phyloP scores from a whole-genome alignment of 495 filamentous ascomycete species.

The Diplogelasinospora grovesii region DNA sequence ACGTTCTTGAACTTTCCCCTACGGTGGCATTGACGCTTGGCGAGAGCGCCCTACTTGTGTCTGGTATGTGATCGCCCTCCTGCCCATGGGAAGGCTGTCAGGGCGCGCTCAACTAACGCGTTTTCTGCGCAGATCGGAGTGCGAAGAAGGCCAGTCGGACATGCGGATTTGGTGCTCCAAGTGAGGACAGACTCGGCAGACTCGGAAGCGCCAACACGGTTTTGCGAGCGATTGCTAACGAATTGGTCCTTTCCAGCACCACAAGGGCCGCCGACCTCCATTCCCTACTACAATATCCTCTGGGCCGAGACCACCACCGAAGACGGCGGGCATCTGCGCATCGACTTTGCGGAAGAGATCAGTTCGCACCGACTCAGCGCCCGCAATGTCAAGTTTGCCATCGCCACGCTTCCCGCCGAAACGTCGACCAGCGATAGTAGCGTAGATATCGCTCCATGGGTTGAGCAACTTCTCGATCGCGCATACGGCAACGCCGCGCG shows the following conservation, averaged over 20 bases:
- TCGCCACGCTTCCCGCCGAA: conserved; percentile 6
- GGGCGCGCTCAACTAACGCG: background rate
- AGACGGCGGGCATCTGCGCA: conserved; percentile 51
- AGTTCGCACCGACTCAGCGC: conserved; percentile 15
- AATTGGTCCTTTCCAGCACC: conserved; percentile 6
- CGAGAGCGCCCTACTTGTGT: conserved; percentile 14
- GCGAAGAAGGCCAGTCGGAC: conserved; percentile 15
- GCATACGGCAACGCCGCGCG: conserved; percentile 64
- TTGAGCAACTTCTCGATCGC: conserved; percentile 53
- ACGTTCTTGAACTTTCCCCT: conserved; percentile 21
- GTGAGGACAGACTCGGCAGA: too few species aligned
- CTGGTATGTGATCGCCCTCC: conserved; percentile 8
- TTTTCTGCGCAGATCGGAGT: conserved; percentile 10
- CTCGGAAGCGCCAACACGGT: background rate
- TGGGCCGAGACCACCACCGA: conserved; percentile 59
- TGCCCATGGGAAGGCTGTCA: background rate
- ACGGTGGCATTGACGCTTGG: conserved; percentile 18
- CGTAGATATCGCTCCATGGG: conserved; percentile 56
- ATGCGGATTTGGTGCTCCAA: conserved; percentile 11
- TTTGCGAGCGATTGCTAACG: background rate
- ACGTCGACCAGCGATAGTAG: conserved; percentile 13
- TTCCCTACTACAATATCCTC: conserved; percentile 79
- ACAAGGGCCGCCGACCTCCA: conserved; percentile 22
- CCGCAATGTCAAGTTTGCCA: conserved; percentile 18
- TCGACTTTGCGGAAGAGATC: conserved; percentile 60